Evolutionary conservation across 805 yeast genomes (phyloP).

Genomic region (Metschnikowia cubensis): DNA sequence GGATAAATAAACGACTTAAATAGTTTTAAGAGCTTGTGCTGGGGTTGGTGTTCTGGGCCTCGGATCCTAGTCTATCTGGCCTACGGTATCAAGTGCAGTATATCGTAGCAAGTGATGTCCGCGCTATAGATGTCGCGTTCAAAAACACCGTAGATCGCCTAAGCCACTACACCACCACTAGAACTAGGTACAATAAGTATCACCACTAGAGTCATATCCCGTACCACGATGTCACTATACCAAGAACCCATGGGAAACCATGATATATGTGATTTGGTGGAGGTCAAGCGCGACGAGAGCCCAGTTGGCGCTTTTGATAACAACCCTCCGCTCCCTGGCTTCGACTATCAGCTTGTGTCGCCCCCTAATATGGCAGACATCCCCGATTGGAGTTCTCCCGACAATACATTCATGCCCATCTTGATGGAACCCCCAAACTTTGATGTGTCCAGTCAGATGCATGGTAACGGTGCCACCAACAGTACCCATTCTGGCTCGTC

Average conservation of each 20-base stretch:
- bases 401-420: neutral
- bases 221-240: neutral
- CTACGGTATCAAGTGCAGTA: neutral
- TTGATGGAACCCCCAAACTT: neutral
- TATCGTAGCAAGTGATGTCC: neutral
- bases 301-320: neutral
- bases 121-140: neutral
- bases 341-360: constrained; percentile 3
- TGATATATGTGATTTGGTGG: neutral
- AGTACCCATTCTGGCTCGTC: neutral
- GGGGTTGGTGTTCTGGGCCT: too few relatives aligned
- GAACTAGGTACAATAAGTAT: too few relatives aligned
- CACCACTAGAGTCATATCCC: neutral
- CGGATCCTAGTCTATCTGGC: too few relatives aligned
- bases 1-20: too few relatives aligned
- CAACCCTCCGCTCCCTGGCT: neutral
- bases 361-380: constrained; percentile 4
- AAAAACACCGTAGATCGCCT: neutral
- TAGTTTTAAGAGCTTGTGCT: too few relatives aligned
- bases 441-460: neutral
- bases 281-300: neutral
- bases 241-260: neutral
- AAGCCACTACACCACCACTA: too few relatives aligned
- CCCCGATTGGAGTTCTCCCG: constrained; percentile 3
- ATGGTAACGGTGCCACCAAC: neutral